These are phyloP conservation scores for Naumovozyma dairenensis DNA, from an alignment of 805 yeast genomes.

Conservation along the genomic window DNA sequence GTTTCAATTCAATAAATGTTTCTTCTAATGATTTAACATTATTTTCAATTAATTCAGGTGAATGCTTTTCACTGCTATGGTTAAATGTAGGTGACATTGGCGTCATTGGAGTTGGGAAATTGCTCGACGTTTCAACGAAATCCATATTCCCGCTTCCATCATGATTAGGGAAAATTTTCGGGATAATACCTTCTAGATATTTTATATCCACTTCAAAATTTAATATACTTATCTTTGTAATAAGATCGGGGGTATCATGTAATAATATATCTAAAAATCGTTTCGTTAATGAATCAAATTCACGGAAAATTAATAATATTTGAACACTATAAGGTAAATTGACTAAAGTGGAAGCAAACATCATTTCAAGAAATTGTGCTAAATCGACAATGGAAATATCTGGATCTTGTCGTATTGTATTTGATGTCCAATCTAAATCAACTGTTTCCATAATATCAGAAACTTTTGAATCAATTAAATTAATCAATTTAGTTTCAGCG, in stretches of 20 bases:
- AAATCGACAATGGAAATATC: slow-evolving; percentile 70
- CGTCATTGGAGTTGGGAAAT: slow-evolving; percentile 18
- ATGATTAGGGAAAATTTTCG: slow-evolving; percentile 27
- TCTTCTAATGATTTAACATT: slow-evolving; percentile 48
- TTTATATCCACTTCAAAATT: slow-evolving; percentile 74
- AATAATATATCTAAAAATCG: slow-evolving; percentile 54
- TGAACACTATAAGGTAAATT: slow-evolving; percentile 71
- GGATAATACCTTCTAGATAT: slow-evolving; percentile 53
- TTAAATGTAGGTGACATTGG: slow-evolving; percentile 18
- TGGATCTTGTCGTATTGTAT: slow-evolving; percentile 45
- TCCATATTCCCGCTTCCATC: slow-evolving; percentile 5
- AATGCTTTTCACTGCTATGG: slow-evolving; percentile 6
- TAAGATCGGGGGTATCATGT: slow-evolving; percentile 39
- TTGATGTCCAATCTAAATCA: slow-evolving; percentile 75
- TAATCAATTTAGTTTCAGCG: slow-evolving; percentile 75
- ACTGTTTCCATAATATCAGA: slow-evolving; percentile 73
- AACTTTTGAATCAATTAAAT: slow-evolving; percentile 71
- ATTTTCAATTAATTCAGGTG: slow-evolving; percentile 22
- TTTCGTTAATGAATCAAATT: slow-evolving; percentile 74
- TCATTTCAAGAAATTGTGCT: slow-evolving; percentile 73
- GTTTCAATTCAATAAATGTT: slow-evolving; percentile 70
- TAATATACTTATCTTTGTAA: slow-evolving; percentile 49
- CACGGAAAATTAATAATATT: slow-evolving; percentile 72
- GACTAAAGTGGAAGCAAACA: slow-evolving; percentile 76
- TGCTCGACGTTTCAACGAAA: slow-evolving; percentile 7